Percentiles rank a stretch among this genome's conserved stretches.
These are phyloP conservation scores for Populus hybrid DNA, from an alignment of 441 rosid genomes.

Conservation along the genomic window DNA sequence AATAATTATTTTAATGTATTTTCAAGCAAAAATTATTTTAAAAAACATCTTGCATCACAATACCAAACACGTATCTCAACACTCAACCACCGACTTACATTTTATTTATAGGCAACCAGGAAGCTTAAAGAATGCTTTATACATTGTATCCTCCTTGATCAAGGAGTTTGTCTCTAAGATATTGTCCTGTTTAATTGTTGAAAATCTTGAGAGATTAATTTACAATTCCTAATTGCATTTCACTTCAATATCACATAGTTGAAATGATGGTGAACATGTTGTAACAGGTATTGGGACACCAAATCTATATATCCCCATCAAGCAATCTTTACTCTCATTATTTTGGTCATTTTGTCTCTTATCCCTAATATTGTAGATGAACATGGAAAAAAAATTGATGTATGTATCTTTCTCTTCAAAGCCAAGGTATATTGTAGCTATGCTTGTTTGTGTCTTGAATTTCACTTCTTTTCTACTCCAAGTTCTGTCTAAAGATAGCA, in stretches of 20 bases:
- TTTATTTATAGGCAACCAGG: not conserved
- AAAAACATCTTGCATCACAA: too few species aligned
- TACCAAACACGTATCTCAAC: too few species aligned
- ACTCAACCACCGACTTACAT: fast-evolving
- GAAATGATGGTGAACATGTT: slow-evolving; percentile 15
- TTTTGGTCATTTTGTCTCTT: not conserved
- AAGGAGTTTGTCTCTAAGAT: not conserved
- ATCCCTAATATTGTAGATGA: slow-evolving; percentile 8
- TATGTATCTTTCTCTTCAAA: slow-evolving; percentile 45
- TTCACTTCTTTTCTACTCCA: slow-evolving; percentile 49
- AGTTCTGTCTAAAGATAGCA: slow-evolving; percentile 22
- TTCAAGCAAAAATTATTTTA: too few species aligned
- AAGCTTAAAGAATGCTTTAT: not conserved
- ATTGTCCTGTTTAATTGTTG: not conserved
- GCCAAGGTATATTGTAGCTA: slow-evolving; percentile 39
- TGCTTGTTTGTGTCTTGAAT: slow-evolving; percentile 6
- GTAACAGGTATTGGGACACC: not conserved
- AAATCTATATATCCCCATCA: slow-evolving; percentile 26
- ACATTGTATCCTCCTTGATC: too few species aligned
- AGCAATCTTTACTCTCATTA: slow-evolving; percentile 23
- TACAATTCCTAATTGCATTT: not conserved
- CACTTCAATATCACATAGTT: not conserved
- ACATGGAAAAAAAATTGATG: slow-evolving; percentile 11
- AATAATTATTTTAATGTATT: too few species aligned
- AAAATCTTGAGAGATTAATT: not conserved